phyloP scores from a whole-genome alignment of 768 basidiomycete genomes.

The Trametes sanguinea region DNA sequence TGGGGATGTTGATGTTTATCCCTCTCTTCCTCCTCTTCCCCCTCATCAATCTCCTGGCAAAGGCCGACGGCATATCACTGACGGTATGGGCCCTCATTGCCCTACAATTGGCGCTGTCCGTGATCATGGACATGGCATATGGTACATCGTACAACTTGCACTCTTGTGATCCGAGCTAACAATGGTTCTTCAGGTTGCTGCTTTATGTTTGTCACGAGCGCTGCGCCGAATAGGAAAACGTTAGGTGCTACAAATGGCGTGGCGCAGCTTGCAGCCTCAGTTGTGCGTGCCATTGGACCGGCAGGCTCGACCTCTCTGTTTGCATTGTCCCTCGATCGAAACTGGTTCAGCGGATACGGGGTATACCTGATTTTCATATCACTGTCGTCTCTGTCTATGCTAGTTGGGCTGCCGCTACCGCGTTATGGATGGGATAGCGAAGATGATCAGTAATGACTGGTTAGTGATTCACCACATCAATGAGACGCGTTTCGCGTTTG shows the following conservation, averaged over 20 bases:
- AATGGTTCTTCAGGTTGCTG: conserved; percentile 25
- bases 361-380: conserved; percentile 35
- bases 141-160: conserved; percentile 24
- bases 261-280: conserved; percentile 53
- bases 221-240: conserved; percentile 34
- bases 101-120: conserved; percentile 28
- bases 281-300: conserved; percentile 54
- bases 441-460: conserved; percentile 13
- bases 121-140: conserved; percentile 34
- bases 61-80: conserved; percentile 13
- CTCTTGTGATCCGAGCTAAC: not conserved
- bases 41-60: conserved; percentile 30
- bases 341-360: conserved; percentile 48
- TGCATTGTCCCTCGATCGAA: conserved; percentile 48
- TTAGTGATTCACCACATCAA: not conserved
- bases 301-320: conserved; percentile 58
- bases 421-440: conserved; percentile 22
- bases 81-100: conserved; percentile 30
- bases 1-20: conserved; percentile 32
- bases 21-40: conserved; percentile 34
- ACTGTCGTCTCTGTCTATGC: conserved; percentile 20
- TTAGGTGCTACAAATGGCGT: conserved; percentile 58
- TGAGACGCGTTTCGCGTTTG: too few species aligned
- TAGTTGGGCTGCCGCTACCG: conserved; percentile 26
- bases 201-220: conserved; percentile 36